Percentiles rank a stretch among this genome's conserved stretches.
phyloP scores from a whole-genome alignment of 345 rosid genomes.

The Salix purpurea region DNA sequence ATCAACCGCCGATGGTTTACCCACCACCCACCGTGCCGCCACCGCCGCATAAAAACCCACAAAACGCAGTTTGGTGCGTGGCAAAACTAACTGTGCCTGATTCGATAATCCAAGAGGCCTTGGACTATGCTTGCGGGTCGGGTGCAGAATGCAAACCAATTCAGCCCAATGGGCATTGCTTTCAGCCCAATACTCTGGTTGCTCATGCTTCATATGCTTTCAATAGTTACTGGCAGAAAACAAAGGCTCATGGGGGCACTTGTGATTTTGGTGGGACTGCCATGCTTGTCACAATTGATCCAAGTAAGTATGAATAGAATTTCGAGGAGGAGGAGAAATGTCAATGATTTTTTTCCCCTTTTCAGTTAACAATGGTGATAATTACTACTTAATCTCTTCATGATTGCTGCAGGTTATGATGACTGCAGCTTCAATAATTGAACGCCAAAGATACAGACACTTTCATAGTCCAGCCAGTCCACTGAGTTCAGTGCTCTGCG shows the following conservation, averaged over 20 bases:
- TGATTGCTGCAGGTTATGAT: conserved; percentile 25
- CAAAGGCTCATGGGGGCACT: conserved; percentile 34
- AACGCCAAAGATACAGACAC: background rate
- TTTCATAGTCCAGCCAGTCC: background rate
- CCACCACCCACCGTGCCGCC: conserved; percentile 11
- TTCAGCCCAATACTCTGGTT: conserved; percentile 36
- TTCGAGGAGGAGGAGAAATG: too few species aligned
- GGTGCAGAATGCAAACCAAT: conserved; percentile 44
- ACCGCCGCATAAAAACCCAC: conserved; percentile 20
- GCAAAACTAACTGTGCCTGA: conserved; percentile 42
- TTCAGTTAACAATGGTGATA: too few species aligned
- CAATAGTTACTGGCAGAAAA: conserved; percentile 48
- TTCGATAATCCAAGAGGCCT: conserved; percentile 29
- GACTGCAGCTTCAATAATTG: conserved; percentile 23
- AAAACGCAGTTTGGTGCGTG: conserved; percentile 37
- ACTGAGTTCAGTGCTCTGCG: background rate
- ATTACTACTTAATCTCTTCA: too few species aligned
- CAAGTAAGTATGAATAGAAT: conserved; percentile 27
- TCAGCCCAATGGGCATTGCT: conserved; percentile 35
- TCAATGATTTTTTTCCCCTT: too few species aligned
- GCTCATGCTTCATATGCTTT: conserved; percentile 48
- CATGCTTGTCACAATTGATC: conserved; percentile 41
- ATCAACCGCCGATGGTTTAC: background rate
- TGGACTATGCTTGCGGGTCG: conserved; percentile 51
- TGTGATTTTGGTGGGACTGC: conserved; percentile 54